Base-by-base conservation (phyloP, 2,329 filamentous ascomycete genomes). In the Hirsutella minnesotensis region DNA sequence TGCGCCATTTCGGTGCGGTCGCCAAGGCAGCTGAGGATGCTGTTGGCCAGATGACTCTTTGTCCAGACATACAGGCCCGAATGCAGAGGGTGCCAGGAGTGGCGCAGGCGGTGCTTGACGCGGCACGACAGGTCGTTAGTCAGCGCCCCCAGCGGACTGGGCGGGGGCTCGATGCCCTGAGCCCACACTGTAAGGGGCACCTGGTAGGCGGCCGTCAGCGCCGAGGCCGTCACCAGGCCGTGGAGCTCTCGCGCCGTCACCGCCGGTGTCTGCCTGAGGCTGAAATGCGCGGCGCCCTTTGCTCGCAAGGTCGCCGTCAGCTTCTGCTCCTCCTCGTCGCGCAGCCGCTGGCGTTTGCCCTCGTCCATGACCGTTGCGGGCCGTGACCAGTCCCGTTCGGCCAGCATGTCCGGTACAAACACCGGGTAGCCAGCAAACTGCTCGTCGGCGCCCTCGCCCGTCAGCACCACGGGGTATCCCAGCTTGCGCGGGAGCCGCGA, bases 381-480 rank as follows among this genome's bases (percentile, higher is more conserved):
- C 54, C 55, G 58, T n/a, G 63, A 47, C 8, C 39, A 40, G 48
- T 77, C 74, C 1, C 63, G 50, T 48, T 75, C 73, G 10, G 64
- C 61, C 2, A 78, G 59, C 41, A 64, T 66, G 41, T 76, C 71
- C 1, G 63, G 55, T 0, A 64, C 50, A 43, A 69, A 70, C 38
- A 62, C 56, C 0, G 61, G 55, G 47, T 77, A 78, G 24, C 74
- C 74, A 2, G 60, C 66, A 51, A 77, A 77, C 40, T 68, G 62
- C 56, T 77, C 73, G 46, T 77, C 73, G 9, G 69, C 56, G 4
- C 70, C 71, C 50, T 74, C 69, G 19, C 66, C 65, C 0, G 71
- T 75, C 4, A 78, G 56, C 3, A 78, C 66, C 4, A 76, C 73
- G 45, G 73, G 73, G 52, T 70, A 63, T 8, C 71, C 72, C 9